Percentiles rank a stretch among this genome's conserved stretches.
Conservation (phyloP, 176 grass and related monocot species). For the Secale cereale region DNA sequence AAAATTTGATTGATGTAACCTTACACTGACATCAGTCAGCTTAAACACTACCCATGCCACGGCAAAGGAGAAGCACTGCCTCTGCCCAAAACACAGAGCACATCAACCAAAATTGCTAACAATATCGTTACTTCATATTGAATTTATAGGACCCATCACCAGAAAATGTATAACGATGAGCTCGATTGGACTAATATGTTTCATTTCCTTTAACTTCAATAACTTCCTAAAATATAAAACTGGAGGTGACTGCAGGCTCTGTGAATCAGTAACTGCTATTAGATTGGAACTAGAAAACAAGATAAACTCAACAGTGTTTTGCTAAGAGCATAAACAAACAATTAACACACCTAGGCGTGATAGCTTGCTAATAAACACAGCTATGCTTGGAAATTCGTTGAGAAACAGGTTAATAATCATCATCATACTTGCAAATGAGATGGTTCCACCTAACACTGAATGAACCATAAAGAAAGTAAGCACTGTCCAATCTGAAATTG, state of each 20-base stretch:
- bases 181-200: slow-evolving; percentile 32
- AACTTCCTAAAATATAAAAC: slow-evolving; percentile 29
- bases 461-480: background rate
- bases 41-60: slow-evolving; percentile 21
- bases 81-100: slow-evolving; percentile 31
- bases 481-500: background rate
- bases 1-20: slow-evolving; percentile 30
- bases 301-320: background rate
- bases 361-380: background rate
- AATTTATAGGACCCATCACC: slow-evolving; percentile 19
- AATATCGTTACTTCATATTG: slow-evolving; percentile 6
- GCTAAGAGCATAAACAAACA: background rate
- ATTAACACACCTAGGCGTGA: background rate
- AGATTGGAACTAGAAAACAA: slow-evolving; percentile 26
- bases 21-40: slow-evolving; percentile 22
- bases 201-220: slow-evolving; percentile 29
- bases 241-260: slow-evolving; percentile 18
- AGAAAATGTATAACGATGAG: slow-evolving; percentile 28
- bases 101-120: slow-evolving; percentile 24
- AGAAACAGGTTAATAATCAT: background rate
- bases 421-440: background rate
- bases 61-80: slow-evolving; percentile 18
- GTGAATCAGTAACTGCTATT: slow-evolving; percentile 26
- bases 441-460: slow-evolving; percentile 13
- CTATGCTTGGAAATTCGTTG: background rate